Evolutionary conservation across 2,329 filamentous ascomycete species (phyloP), one percentile per base, ranked within the genome.

Genomic region (Cadophora sp.): DNA sequence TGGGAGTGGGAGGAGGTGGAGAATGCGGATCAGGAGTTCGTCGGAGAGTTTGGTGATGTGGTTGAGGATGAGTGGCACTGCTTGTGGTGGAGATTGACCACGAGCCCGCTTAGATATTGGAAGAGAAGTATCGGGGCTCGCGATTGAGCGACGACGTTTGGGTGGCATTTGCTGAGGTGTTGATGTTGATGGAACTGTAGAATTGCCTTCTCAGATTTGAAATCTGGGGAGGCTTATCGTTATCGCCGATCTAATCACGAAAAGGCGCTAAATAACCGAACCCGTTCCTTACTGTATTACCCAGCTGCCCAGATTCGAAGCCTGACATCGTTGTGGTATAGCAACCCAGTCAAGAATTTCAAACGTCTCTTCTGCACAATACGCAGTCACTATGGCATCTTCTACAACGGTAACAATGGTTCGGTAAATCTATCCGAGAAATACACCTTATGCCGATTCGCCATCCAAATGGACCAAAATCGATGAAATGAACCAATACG

Each of bases 1-100:
- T 8, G 85, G 81, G 34, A 92, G 86, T 1, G 91, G 82, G n/a
- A 97, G 84, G 77, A 88, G 91, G 4, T 91, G 91, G 43, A 97
- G 84, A 69, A 97, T 92, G 73, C 94, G 92, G 66, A 98, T 82
- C 37, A 97, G 85, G 40, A 98, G 84, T 79, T 99, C 96, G 79
- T 97, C 92, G 70, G 94, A 97, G 62, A 98, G 84, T 9, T 80
- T 81, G 7, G 92, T 92, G 19, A 97, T 79, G 59, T 84, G 83
- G 79, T 97, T 92, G 66, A 77, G 12, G 6, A 22, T 40, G 1
- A 7, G 34, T 9, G 56, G 22, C 27, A 22, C 37, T 48, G 50
- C 16, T 11, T 72, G 58, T 69, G 69, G 48, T 71, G n/a, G 37
- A 27, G 64, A 19, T 60, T 70, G 29, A n/a, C n/a, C 50, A 14